Conservation (phyloP, 2,329 filamentous ascomycete genomes). For the Akanthomyces lecanii region DNA sequence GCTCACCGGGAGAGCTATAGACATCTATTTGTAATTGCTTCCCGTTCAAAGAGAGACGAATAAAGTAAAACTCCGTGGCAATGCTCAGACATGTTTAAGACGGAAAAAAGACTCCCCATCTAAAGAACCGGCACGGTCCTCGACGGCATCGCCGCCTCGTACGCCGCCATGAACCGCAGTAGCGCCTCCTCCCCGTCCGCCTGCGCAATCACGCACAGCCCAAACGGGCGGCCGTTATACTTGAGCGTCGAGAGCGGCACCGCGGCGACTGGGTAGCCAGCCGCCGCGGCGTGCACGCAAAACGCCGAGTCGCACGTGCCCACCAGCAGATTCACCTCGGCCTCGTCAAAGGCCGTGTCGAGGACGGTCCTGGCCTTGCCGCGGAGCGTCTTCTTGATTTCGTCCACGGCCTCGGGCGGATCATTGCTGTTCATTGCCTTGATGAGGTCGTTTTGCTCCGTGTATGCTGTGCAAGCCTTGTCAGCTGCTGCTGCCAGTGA, state of each 20-base stretch:
- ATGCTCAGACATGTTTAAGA: too few relatives aligned
- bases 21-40: too few relatives aligned
- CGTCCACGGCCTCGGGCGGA: not conserved
- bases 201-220: conserved; percentile 17
- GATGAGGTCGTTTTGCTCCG: conserved; percentile 20
- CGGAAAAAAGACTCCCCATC: not conserved
- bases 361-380: conserved; percentile 10
- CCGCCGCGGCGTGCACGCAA: conserved; percentile 20
- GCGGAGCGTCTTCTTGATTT: not conserved
- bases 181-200: conserved; percentile 18
- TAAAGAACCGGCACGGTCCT: conserved; percentile 16
- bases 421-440: conserved; percentile 18
- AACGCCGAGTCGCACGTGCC: conserved; percentile 19
- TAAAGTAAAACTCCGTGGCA: too few relatives aligned
- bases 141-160: conserved; percentile 15
- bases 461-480: conserved; percentile 10
- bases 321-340: conserved; percentile 16
- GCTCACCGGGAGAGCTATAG: too few relatives aligned
- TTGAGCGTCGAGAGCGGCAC: conserved; percentile 17
- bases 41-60: too few relatives aligned
- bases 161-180: conserved; percentile 19
- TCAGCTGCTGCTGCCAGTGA: not conserved
- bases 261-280: conserved; percentile 18
- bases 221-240: conserved; percentile 21
- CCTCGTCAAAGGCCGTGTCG: conserved; percentile 9